A percentile compares a stretch with the other conserved stretches of the same genome.
Evolutionary conservation across 2,329 filamentous ascomycete genomes (phyloP).

Genomic region (Tothia fuscella): DNA sequence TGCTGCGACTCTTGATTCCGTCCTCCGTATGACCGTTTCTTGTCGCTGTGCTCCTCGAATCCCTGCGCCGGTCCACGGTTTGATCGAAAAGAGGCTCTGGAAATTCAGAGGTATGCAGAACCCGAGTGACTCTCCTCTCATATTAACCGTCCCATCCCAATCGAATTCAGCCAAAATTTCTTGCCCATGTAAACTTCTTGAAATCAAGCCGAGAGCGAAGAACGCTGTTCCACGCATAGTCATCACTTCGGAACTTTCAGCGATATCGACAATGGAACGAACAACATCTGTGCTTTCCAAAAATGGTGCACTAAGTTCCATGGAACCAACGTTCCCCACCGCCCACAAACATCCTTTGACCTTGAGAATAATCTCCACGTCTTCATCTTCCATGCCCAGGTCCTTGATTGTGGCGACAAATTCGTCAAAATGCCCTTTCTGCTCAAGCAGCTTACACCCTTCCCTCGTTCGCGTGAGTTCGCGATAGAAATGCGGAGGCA

Average conservation of each 20-base stretch:
- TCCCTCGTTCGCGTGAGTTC: conserved; percentile 88
- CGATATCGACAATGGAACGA: conserved; percentile 74
- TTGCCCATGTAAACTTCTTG: conserved; percentile 78
- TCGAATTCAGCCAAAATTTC: conserved; percentile 82
- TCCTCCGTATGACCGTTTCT: background rate
- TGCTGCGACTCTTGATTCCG: background rate
- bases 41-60: background rate
- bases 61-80: conserved; percentile 1
- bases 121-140: conserved; percentile 70
- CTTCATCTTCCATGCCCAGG: conserved; percentile 72
- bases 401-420: conserved; percentile 84
- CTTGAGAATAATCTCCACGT: conserved; percentile 75
- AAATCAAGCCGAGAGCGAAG: conserved; percentile 88
- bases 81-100: conserved; percentile 62
- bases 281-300: conserved; percentile 84
- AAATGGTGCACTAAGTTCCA: conserved; percentile 93
- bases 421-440: conserved; percentile 94
- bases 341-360: conserved; percentile 97
- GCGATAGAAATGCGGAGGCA: conserved; percentile 96
- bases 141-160: conserved; percentile 85
- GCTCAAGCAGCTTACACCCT: conserved; percentile 76
- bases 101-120: conserved; percentile 77
- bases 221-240: conserved; percentile 91
- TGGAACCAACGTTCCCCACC: conserved; percentile 93
- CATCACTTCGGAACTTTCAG: conserved; percentile 78